Conservation (phyloP, 2,329 filamentous ascomycete species). For the Chaetomium sp. region DNA sequence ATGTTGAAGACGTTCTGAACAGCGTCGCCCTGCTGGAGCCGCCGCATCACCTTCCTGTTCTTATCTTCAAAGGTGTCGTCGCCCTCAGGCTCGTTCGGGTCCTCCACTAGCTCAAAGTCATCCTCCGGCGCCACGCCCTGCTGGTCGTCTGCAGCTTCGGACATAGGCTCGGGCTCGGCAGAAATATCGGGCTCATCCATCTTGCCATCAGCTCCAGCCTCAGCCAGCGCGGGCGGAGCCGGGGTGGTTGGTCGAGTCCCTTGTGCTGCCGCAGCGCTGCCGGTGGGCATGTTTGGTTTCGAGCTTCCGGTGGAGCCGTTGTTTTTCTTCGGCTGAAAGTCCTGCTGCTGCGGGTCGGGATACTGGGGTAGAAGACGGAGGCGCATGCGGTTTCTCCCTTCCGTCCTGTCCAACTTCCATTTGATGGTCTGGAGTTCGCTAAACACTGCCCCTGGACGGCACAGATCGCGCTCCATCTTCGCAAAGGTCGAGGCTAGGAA, state of each 20-base stretch:
- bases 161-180: constrained; percentile 35
- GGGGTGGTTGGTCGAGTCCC: constrained; percentile 35
- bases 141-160: constrained; percentile 41
- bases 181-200: constrained; percentile 31
- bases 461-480: constrained; percentile 77
- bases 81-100: constrained; percentile 79
- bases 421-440: constrained; percentile 65
- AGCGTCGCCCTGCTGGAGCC: constrained; percentile 83
- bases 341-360: constrained; percentile 61
- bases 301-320: constrained; percentile 26
- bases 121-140: constrained; percentile 63
- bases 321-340: constrained; percentile 78
- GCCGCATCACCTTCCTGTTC: constrained; percentile 96
- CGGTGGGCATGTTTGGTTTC: constrained; percentile 31
- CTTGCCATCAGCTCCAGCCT: constrained; percentile 30
- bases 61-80: constrained; percentile 90
- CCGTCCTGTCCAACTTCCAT: constrained; percentile 94
- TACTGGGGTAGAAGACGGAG: constrained; percentile 82
- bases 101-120: constrained; percentile 94
- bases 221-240: constrained; percentile 25
- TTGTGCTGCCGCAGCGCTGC: constrained; percentile 25
- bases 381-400: constrained; percentile 93
- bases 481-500: constrained; percentile 76
- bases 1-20: constrained; percentile 95
- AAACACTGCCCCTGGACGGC: constrained; percentile 79